Conservation (phyloP, 768 basidiomycete genomes). For the Filobasidium floriforme region DNA sequence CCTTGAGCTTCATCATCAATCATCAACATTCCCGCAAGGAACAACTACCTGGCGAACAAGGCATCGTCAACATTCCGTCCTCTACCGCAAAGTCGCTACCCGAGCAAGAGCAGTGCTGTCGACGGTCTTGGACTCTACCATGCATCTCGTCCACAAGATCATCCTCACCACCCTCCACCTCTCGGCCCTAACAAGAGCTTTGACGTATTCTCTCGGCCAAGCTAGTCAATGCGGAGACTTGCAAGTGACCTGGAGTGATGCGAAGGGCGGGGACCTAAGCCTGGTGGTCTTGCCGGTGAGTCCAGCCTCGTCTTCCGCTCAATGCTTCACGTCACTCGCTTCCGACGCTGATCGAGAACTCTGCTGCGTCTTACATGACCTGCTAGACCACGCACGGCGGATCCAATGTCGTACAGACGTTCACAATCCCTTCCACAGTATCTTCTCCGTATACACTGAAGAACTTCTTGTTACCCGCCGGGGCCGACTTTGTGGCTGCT, state of each 20-base stretch:
- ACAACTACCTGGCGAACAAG: too few species aligned
- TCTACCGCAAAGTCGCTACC: too few species aligned
- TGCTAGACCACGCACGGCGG: neutral
- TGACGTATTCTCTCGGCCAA: neutral
- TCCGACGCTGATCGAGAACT: neutral
- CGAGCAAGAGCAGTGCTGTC: too few species aligned
- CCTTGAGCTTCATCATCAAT: too few species aligned
- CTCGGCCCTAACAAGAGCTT: neutral
- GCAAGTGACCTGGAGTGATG: neutral
- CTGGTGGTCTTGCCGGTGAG: neutral
- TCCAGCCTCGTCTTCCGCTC: too few species aligned
- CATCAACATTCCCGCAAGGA: too few species aligned
- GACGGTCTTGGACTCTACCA: too few species aligned
- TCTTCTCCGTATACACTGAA: neutral
- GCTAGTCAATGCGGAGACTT: neutral
- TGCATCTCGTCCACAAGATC: neutral
- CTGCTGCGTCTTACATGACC: neutral
- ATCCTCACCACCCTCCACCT: neutral
- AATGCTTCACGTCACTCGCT: too few species aligned
- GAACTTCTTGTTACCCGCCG: conserved; percentile 1
- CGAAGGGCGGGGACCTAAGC: neutral
- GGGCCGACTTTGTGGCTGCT: neutral
- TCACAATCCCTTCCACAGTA: neutral
- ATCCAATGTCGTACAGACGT: neutral
- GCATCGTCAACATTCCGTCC: too few species aligned